Conservation (phyloP, 805 yeast genomes). For the Suhomyces xylopsoci region DNA sequence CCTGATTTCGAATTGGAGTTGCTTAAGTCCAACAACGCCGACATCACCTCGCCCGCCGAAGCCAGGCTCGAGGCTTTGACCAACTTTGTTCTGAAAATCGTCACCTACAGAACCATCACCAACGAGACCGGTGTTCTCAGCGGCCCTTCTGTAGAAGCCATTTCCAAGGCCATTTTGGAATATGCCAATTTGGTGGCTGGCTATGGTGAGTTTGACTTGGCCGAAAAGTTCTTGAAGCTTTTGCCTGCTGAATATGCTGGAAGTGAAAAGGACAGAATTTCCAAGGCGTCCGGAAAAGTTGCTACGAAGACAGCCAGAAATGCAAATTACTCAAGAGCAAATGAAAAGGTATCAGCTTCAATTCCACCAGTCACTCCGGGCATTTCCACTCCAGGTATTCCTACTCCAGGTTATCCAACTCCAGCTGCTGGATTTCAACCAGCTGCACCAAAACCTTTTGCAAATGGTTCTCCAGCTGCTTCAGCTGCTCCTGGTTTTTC, state of each 20-base stretch:
- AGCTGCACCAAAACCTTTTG: not conserved
- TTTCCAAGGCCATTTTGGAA: conserved; percentile 69
- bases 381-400: conserved; percentile 14
- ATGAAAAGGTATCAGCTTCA: not conserved
- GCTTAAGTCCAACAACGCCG: conserved; percentile 44
- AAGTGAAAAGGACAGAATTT: conserved; percentile 73
- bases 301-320: conserved; percentile 7
- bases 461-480: conserved; percentile 11
- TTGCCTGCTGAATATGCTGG: conserved; percentile 75
- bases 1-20: conserved; percentile 39
- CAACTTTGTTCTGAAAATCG: conserved; percentile 78
- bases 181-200: conserved; percentile 78
- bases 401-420: conserved; percentile 1
- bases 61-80: conserved; percentile 82
- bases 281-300: conserved; percentile 47
- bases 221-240: conserved; percentile 62
- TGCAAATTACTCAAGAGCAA: not conserved
- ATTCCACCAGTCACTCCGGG: conserved; percentile 9
- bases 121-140: conserved; percentile 32
- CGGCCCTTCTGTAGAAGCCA: conserved; percentile 45
- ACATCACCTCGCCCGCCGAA: conserved; percentile 61
- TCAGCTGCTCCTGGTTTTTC: conserved; percentile 5
- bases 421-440: conserved; percentile 1
- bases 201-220: conserved; percentile 80
- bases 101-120: conserved; percentile 62